These are phyloP conservation scores for Starmerella khaoyaiensis DNA, from an alignment of 805 yeast genomes.

Conservation along the genomic window DNA sequence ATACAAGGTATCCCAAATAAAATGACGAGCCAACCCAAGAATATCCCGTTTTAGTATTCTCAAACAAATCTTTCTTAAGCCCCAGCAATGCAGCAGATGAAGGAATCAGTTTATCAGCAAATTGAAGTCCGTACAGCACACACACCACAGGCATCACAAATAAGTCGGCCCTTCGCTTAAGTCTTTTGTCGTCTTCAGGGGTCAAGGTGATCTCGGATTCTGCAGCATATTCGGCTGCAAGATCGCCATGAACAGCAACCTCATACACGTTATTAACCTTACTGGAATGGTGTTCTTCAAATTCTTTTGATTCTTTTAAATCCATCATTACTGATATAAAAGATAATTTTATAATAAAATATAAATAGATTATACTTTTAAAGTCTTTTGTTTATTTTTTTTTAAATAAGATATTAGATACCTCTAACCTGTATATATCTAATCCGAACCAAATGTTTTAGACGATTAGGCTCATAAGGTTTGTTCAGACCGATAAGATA, in stretches of 20 bases:
- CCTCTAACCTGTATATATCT: no score
- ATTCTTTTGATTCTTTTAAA: no score
- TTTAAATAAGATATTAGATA: no score
- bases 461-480: no score
- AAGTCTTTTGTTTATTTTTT: no score
- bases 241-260: no score
- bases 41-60: conserved; percentile 9
- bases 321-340: not conserved
- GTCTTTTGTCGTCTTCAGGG: conserved; percentile 10
- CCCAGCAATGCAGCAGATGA: conserved; percentile 1
- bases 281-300: no score
- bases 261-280: no score
- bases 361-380: no score
- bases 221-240: conserved; percentile 3
- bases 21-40: conserved; percentile 43
- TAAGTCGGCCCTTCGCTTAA: conserved; percentile 8
- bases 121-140: conserved; percentile 15
- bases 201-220: conserved; percentile 20
- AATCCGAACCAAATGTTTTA: no score
- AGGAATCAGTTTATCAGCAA: conserved; percentile 13
- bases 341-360: no score
- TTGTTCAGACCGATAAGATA: no score
- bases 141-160: conserved; percentile 9
- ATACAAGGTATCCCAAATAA: conserved; percentile 48
- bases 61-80: conserved; percentile 4